Evolutionary conservation across 495 filamentous ascomycete species (phyloP).

Genomic region (Penicillium subrubescens): DNA sequence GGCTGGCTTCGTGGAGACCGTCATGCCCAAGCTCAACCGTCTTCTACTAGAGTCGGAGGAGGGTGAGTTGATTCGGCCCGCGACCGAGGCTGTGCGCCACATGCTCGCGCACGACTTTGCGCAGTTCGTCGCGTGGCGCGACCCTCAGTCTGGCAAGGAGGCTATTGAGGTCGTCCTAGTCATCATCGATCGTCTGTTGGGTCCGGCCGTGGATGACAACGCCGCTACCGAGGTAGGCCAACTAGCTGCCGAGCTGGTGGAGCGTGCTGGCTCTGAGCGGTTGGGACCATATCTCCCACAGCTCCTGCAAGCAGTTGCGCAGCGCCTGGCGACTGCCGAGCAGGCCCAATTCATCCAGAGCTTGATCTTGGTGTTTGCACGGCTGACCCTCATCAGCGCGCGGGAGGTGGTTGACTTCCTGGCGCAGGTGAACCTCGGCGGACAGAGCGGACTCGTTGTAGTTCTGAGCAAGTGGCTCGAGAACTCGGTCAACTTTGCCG

Average conservation of each 20-base stretch:
- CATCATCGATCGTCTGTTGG: constrained; percentile 91
- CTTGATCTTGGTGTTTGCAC: constrained; percentile 91
- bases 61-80: constrained; percentile 81
- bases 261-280: constrained; percentile 85
- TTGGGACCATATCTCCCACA: constrained; percentile 88
- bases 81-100: constrained; percentile 82
- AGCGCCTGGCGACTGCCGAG: constrained; percentile 75
- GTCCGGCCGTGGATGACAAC: constrained; percentile 79
- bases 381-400: constrained; percentile 79
- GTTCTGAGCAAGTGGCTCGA: constrained; percentile 95
- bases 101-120: constrained; percentile 85
- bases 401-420: constrained; percentile 92
- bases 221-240: constrained; percentile 95
- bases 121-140: constrained; percentile 82
- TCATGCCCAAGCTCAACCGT: constrained; percentile 83
- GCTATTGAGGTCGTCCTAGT: constrained; percentile 86
- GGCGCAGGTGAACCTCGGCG: constrained; percentile 73
- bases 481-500: constrained; percentile 92
- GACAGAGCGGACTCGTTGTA: constrained; percentile 74
- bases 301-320: constrained; percentile 89
- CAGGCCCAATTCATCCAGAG: constrained; percentile 87
- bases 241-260: constrained; percentile 90
- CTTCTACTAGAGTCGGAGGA: constrained; percentile 80
- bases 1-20: constrained; percentile 77
- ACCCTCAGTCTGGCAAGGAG: constrained; percentile 69